phyloP scores from a whole-genome alignment of 805 yeast species.

The Saccharomycopsis sp. region DNA sequence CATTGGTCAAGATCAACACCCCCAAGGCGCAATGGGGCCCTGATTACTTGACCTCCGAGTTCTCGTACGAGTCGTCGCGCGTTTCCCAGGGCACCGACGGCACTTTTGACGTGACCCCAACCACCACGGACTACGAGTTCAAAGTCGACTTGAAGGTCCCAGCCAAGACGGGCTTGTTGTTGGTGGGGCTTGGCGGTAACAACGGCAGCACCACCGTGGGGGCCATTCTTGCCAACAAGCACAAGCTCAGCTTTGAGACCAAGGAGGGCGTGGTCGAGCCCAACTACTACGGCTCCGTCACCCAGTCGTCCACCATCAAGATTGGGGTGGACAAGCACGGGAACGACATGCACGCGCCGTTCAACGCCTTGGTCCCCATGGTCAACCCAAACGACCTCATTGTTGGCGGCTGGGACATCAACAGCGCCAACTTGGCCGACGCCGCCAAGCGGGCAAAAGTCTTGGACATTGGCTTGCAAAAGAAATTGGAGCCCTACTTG shows the following conservation, averaged over 20 bases:
- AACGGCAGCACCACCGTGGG: conserved; percentile 89
- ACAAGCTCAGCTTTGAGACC: conserved; percentile 67
- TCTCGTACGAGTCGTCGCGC: conserved; percentile 38
- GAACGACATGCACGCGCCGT: conserved; percentile 85
- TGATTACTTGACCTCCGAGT: conserved; percentile 33
- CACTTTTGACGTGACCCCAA: conserved; percentile 44
- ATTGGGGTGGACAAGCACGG: conserved; percentile 77
- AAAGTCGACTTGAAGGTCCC: conserved; percentile 76
- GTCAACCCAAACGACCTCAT: conserved; percentile 84
- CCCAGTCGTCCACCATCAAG: conserved; percentile 85
- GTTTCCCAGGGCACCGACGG: conserved; percentile 26
- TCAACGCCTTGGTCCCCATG: conserved; percentile 82
- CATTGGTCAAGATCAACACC: conserved; percentile 29
- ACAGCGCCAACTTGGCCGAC: conserved; percentile 54
- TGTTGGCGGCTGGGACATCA: conserved; percentile 93
- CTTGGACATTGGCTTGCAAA: conserved; percentile 75
- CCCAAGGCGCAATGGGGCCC: conserved; percentile 33
- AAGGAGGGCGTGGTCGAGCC: conserved; percentile 68
- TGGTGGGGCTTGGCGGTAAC: conserved; percentile 95
- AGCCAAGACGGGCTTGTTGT: conserved; percentile 77
- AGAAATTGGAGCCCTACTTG: conserved; percentile 59
- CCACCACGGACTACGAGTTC: conserved; percentile 68
- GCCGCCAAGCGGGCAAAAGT: conserved; percentile 85
- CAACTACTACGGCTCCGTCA: conserved; percentile 89
- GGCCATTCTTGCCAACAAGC: conserved; percentile 76